phyloP scores from a whole-genome alignment of 305 asterid genomes.

The Plantago coronopus region DNA sequence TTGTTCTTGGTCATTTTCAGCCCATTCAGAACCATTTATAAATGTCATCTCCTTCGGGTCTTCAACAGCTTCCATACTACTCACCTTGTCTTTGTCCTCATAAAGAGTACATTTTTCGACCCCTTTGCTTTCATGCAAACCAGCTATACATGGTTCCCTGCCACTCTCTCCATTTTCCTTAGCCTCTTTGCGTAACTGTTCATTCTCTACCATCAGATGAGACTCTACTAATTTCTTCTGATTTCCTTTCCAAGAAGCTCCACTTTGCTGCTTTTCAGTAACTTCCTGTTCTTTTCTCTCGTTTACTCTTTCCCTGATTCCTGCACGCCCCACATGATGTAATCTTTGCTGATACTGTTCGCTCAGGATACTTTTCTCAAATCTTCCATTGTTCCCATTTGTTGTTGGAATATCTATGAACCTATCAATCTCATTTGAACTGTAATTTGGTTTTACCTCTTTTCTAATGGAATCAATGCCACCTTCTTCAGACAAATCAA shows the following conservation, averaged over 20 bases:
- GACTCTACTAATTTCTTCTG: constrained; percentile 26
- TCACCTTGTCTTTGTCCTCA: constrained; percentile 28
- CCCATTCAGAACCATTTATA: constrained; percentile 23
- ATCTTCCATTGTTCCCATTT: constrained; percentile 25
- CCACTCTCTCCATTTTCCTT: constrained; percentile 28
- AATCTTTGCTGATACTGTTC: constrained; percentile 35
- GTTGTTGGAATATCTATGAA: constrained; percentile 20
- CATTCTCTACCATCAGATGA: constrained; percentile 26
- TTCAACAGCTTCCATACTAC: constrained; percentile 27
- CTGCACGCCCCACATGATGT: constrained; percentile 31
- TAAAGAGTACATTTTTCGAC: constrained; percentile 22
- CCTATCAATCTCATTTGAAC: constrained; percentile 21
- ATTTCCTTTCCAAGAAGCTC: constrained; percentile 27
- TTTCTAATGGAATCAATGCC: constrained; percentile 21
- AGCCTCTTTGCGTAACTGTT: constrained; percentile 20
- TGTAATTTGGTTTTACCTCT: constrained; percentile 23
- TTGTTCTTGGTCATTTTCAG: constrained; percentile 21
- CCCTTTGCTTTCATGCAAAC: constrained; percentile 30
- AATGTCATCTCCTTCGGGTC: constrained; percentile 28
- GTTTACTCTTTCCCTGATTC: constrained; percentile 26
- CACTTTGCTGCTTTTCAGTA: constrained; percentile 31
- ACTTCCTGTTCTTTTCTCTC: constrained; percentile 33
- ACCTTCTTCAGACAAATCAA: constrained; percentile 23
- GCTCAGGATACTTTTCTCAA: constrained; percentile 24
- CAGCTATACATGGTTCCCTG: constrained; percentile 27